These are phyloP conservation scores for Gossypium anomalum DNA, from an alignment of 345 rosid species.

Conservation along the genomic window DNA sequence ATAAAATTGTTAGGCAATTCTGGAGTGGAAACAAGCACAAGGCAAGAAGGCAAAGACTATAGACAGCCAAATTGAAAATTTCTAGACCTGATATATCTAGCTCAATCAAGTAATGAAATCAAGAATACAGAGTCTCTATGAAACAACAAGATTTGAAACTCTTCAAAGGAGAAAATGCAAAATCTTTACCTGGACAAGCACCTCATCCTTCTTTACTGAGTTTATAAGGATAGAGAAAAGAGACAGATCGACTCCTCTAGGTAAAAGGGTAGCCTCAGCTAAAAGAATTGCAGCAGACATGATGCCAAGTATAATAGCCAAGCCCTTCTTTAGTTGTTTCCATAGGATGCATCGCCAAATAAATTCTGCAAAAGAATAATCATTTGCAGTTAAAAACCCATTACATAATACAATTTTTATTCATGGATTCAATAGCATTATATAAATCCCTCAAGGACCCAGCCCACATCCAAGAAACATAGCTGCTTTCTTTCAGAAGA, in stretches of 20 bases:
- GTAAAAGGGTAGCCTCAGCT: slow-evolving; percentile 93
- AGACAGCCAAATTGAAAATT: neutral
- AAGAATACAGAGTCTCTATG: neutral
- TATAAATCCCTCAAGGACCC: neutral
- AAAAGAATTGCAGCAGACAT: slow-evolving; percentile 97
- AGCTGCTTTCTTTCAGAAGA: neutral
- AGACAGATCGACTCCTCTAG: slow-evolving; percentile 72
- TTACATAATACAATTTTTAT: neutral
- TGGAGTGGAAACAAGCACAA: slow-evolving; percentile 5
- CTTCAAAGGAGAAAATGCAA: neutral
- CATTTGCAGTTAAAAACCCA: slow-evolving; percentile 2
- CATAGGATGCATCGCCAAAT: slow-evolving; percentile 77
- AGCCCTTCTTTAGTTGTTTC: slow-evolving; percentile 59
- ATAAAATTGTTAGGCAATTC: neutral
- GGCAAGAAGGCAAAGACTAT: neutral
- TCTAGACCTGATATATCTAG: neutral
- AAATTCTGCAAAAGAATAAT: slow-evolving; percentile 56
- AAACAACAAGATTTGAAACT: neutral
- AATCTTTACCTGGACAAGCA: slow-evolving; percentile 61
- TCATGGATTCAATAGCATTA: neutral
- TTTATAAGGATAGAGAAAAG: slow-evolving; percentile 89
- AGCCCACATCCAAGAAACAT: neutral
- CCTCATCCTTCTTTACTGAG: slow-evolving; percentile 63
- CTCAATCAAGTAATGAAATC: neutral
- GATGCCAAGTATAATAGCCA: slow-evolving; percentile 63